Evolutionary conservation across 306 rosid genomes (phyloP).

Genomic region (Fragaria nilgerrensis): DNA sequence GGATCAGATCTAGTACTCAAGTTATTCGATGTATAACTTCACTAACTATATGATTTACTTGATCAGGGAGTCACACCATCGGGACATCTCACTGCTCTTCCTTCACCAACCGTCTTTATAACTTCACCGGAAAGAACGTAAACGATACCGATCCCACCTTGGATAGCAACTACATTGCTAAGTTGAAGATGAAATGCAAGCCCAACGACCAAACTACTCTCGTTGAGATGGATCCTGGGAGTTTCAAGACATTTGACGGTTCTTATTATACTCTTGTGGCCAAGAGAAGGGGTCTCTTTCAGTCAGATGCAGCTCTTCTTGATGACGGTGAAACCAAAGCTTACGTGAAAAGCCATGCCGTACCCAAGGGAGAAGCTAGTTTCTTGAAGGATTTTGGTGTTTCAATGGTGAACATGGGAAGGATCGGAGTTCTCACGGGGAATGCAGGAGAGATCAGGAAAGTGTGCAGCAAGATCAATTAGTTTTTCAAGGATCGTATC

Average conservation of each 20-base stretch:
- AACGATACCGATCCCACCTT: constrained; percentile 40
- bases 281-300: constrained; percentile 40
- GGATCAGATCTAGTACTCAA: background rate
- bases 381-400: constrained; percentile 43
- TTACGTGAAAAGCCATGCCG: constrained; percentile 22
- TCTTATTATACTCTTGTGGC: constrained; percentile 28
- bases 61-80: constrained; percentile 32
- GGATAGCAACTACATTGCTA: constrained; percentile 31
- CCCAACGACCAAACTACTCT: constrained; percentile 13
- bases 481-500: background rate
- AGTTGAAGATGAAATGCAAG: constrained; percentile 33
- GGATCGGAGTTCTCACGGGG: constrained; percentile 40
- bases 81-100: constrained; percentile 28
- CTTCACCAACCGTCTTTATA: constrained; percentile 35
- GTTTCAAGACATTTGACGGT: constrained; percentile 34
- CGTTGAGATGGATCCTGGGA: constrained; percentile 42
- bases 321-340: constrained; percentile 31
- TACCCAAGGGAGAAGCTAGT: constrained; percentile 2
- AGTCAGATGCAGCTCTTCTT: constrained; percentile 42
- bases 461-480: constrained; percentile 25
- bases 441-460: constrained; percentile 36
- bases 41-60: background rate
- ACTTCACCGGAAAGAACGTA: constrained; percentile 29
- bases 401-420: constrained; percentile 45
- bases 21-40: background rate